Evolutionary conservation across 78 protist species (phyloP).

Genomic region (Planoprotostelium fungivorum): DNA sequence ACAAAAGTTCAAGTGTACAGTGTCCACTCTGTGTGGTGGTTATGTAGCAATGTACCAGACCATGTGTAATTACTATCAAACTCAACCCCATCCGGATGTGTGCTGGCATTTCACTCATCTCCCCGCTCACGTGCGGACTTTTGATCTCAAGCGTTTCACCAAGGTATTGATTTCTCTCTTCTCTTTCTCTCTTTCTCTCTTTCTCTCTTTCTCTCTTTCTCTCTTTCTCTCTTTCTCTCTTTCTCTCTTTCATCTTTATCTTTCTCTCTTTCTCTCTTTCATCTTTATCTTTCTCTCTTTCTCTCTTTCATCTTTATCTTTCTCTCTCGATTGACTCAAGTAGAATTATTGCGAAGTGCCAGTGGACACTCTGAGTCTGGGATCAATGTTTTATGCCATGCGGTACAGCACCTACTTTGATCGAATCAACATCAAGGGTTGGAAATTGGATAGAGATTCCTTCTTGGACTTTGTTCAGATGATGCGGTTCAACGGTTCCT

Average conservation of each 20-base stretch:
- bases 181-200: background rate
- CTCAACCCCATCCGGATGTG: background rate
- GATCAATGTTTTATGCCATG: background rate
- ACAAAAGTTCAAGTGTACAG: background rate
- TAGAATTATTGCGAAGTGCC: background rate
- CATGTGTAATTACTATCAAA: background rate
- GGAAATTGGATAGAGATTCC: background rate
- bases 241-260: background rate
- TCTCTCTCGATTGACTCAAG: too few relatives aligned
- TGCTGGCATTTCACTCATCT: slow-evolving; percentile 1
- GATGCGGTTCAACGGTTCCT: background rate
- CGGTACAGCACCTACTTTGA: background rate
- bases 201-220: too few relatives aligned
- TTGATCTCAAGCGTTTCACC: background rate
- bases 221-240: background rate
- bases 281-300: too few relatives aligned
- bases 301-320: too few relatives aligned
- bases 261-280: background rate
- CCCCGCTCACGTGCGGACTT: background rate
- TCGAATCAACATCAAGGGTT: background rate
- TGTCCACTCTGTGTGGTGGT: background rate
- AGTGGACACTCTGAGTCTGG: background rate
- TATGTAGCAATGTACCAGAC: background rate
- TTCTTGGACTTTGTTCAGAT: background rate
- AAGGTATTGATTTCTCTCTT: background rate